Conservation (phyloP, 306 rosid species). For the Luffa aegyptiaca region DNA sequence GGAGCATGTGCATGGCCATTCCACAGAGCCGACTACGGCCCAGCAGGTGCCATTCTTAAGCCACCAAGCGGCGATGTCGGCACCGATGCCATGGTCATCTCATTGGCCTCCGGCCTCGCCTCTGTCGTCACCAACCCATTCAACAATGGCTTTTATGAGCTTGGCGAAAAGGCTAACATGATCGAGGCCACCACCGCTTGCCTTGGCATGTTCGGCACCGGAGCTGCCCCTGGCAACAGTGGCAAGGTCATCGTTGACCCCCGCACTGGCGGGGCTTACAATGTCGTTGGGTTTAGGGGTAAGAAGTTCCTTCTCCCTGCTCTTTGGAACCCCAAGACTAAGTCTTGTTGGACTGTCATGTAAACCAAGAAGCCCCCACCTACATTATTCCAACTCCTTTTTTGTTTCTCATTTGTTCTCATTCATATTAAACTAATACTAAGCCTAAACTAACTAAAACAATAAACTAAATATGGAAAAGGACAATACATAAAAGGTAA, state of each 20-base stretch:
- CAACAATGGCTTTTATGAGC: conserved; percentile 18
- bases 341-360: conserved; percentile 32
- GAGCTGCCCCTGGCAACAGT: conserved; percentile 16
- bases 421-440: no score
- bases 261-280: conserved; percentile 21
- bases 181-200: conserved; percentile 24
- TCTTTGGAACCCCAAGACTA: conserved; percentile 38
- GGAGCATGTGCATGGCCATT: conserved; percentile 49
- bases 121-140: conserved; percentile 41
- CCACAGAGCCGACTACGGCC: background rate
- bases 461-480: no score
- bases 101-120: conserved; percentile 46
- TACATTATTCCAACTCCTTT: no score
- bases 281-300: conserved; percentile 13
- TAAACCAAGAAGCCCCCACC: background rate
- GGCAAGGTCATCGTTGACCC: conserved; percentile 18
- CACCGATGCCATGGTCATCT: conserved; percentile 34
- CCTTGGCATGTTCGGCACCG: conserved; percentile 21
- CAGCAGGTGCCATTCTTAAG: background rate
- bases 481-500: no score
- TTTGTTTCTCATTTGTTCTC: background rate
- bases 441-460: no score
- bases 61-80: conserved; percentile 36
- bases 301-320: conserved; percentile 47
- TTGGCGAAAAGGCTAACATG: background rate